Base-by-base conservation (phyloP, 2,329 filamentous ascomycete species). In the Diplodia scrobiculata region DNA sequence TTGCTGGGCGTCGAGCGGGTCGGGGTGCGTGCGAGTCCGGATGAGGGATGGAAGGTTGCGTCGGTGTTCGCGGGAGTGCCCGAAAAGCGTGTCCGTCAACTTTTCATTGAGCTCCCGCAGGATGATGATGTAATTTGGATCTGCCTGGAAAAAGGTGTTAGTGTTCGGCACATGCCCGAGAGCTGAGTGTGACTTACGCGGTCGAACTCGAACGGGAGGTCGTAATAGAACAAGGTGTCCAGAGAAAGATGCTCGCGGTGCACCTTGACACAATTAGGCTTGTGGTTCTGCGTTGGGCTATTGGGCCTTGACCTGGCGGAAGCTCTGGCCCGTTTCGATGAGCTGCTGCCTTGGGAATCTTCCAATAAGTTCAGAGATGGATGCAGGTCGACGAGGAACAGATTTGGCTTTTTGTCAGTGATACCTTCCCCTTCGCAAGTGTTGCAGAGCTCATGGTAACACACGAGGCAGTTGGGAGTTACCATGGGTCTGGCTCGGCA, bases 401-500 rank as follows among this genome's bases (percentile, higher is more conserved):
- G 29, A 1, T 25, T 29, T 25, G 63, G 63, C 27, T 53, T 29
- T 21, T 25, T 38, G 36, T 2, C n/a, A 25, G 11, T 32, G 14
- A 7, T 9, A 11, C 29, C 36, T 38, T 65, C 63, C 10, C n/a
- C 51, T 10, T 41, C 50, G 11, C 63, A 65, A 10, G 63, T 6
- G 32, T n/a, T 48, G 38, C 65, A 67, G 2, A 32, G 36, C 25
- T 55, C 38, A 27, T 63, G 65, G 38, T 63, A 67, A 48, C 65
- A 67, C 2, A 67, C 32, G 3, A 67, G 48, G 36, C 65, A 67
- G 29, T 54, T 63, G 3, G 50, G 32, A 36, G 50, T 54, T 14
- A 52, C 51, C 32, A 63, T 67, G 2, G 65, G 65, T 13, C 65
- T 63, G 36, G 65, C 55, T 29, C 41, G 41, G 19, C 65, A 67